Base-by-base conservation (phyloP, 495 filamentous ascomycete genomes). In the Delitschia confertaspora region DNA sequence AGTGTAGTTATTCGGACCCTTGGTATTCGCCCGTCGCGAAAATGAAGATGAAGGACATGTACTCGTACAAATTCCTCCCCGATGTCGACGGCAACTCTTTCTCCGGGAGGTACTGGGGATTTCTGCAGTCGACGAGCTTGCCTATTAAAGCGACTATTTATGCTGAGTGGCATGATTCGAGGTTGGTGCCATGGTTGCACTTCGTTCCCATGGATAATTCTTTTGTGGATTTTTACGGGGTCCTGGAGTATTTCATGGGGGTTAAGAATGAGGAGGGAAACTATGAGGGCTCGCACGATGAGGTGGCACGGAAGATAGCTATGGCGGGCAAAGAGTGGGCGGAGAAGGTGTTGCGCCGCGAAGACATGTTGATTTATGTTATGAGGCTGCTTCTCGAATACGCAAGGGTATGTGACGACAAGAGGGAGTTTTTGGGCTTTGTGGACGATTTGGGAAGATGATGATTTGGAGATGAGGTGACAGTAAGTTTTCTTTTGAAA, bases 201-300 rank as follows among this genome's bases (percentile, higher is more conserved):
- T 65, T 76, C 50, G 79, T 86, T n/a, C 85, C 85, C 2, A 85
- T 89, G 81, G 83, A 89, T 55, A 87, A 80, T 58, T 70, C 78
- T 11, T 88, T 81, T 46, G 70, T 76, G 26, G 85, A 93, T 56
- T 67, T 83, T 29, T 88, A 78, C 40, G 79, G 76, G 3, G 73
- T 89, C 14, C 74, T 91, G 70, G 79, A 84, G 42, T 91, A 88
- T 56, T 88, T 91, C 59, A 54, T 86, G 3, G 83, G 83, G n/a
- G 11, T 33, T n/a, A 9, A 6, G 24, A n/a, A n/a, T n/a, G n/a
- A n/a, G n/a, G n/a, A n/a, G n/a, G n/a, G n/a, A n/a, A n/a, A n/a
- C n/a, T n/a, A 21, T 3, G 41, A 38, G 23, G 52, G 52, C 6
- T 41, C 42, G 2, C 52, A 53, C 34, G 55, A 58, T 25, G 41